Percentiles rank a stretch among this genome's conserved stretches.
These are phyloP conservation scores for Boletellus deceptivus DNA, from an alignment of 1,284 basidiomycete species.

Conservation along the genomic window DNA sequence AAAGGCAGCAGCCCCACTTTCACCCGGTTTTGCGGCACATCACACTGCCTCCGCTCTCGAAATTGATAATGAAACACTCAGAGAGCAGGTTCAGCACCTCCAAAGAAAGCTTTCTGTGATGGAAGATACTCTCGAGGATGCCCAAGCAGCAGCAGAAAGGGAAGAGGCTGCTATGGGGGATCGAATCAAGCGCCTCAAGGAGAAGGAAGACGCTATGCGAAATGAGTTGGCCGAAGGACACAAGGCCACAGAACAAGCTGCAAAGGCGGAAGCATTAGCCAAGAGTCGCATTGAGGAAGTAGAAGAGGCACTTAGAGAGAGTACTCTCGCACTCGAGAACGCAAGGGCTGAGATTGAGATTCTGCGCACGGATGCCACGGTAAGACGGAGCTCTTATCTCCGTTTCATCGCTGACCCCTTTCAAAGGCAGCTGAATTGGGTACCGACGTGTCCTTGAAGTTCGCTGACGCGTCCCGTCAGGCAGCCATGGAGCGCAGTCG, in stretches of 20 bases:
- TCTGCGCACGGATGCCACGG: constrained; percentile 73
- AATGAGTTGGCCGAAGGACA: constrained; percentile 64
- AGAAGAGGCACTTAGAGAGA: constrained; percentile 86
- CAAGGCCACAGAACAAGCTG: constrained; percentile 62
- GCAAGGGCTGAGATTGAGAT: constrained; percentile 90
- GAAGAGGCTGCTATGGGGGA: constrained; percentile 70
- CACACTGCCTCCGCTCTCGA: constrained; percentile 63
- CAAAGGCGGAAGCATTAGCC: constrained; percentile 61
- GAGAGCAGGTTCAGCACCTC: constrained; percentile 84
- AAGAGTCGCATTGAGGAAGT: constrained; percentile 74
- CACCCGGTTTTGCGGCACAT: constrained; percentile 39
- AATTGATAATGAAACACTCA: constrained; percentile 91
- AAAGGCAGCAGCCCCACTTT: constrained; percentile 37
- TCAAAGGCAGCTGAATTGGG: constrained; percentile 26
- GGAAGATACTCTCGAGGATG: constrained; percentile 87
- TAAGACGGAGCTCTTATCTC: constrained; percentile 39
- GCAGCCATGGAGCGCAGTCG: constrained; percentile 44
- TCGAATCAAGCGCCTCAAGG: constrained; percentile 68
- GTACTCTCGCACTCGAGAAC: constrained; percentile 84
- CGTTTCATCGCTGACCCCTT: constrained; percentile 8
- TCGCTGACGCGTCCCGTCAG: constrained; percentile 40
- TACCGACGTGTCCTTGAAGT: constrained; percentile 35
- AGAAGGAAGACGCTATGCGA: constrained; percentile 72
- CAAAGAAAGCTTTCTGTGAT: constrained; percentile 72
- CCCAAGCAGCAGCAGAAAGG: constrained; percentile 65